Evolutionary conservation across 176 grass and related monocot species (phyloP).

Genomic region (Carex pumila): DNA sequence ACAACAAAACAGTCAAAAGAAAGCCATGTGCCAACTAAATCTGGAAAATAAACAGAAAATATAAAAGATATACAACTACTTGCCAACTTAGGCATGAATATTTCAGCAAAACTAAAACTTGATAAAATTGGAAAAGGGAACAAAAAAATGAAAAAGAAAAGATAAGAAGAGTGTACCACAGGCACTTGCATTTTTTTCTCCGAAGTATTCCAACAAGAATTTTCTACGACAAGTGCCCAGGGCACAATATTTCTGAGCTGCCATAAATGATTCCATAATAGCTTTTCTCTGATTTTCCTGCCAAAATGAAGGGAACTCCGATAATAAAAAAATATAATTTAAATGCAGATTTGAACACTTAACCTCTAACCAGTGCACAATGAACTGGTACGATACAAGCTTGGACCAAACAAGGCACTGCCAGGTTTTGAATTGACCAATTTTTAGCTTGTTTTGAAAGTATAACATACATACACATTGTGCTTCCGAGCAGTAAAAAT

Average conservation of each 20-base stretch:
- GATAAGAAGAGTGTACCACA: conserved; percentile 52
- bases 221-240: conserved; percentile 68
- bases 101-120: background rate
- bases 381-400: background rate
- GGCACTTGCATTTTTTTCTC: conserved; percentile 37
- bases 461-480: conserved; percentile 43
- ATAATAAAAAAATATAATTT: background rate
- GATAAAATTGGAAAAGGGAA: background rate
- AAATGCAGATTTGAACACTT: background rate
- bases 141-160: conserved; percentile 4
- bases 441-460: background rate
- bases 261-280: conserved; percentile 82
- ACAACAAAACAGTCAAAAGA: conserved; percentile 14
- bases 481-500: conserved; percentile 74
- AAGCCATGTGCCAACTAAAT: background rate
- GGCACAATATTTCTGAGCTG: conserved; percentile 82
- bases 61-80: background rate
- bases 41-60: background rate
- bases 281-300: conserved; percentile 64
- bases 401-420: background rate
- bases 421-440: background rate
- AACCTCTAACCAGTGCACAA: background rate
- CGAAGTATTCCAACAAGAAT: conserved; percentile 86
- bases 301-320: conserved; percentile 15
- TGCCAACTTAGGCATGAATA: background rate